These are phyloP conservation scores for Wickerhamiella azymoides DNA, from an alignment of 805 yeast species.

Conservation along the genomic window DNA sequence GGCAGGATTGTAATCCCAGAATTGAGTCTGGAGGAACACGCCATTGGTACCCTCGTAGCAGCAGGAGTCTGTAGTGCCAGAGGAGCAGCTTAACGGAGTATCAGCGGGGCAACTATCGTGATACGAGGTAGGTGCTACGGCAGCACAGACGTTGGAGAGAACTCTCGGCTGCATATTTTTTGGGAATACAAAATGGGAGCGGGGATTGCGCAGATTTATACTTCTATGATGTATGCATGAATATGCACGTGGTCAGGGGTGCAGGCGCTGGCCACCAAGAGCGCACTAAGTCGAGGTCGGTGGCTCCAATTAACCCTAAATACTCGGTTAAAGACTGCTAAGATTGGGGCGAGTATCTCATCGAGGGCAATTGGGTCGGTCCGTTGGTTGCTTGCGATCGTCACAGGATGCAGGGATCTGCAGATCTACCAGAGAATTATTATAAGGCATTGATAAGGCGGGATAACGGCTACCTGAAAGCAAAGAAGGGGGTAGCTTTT, in stretches of 20 bases:
- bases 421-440: neutral
- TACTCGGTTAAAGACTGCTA: no score
- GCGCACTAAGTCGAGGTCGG: no score
- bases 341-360: neutral
- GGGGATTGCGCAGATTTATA: no score
- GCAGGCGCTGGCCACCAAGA: no score
- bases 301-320: no score
- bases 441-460: no score
- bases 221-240: no score
- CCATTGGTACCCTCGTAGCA: conserved; percentile 87
- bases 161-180: no score
- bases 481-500: no score
- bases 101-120: conserved; percentile 25
- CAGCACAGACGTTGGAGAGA: neutral
- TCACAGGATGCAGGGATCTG: neutral
- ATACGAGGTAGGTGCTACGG: neutral
- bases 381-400: neutral
- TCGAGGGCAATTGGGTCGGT: neutral
- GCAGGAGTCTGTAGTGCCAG: conserved; percentile 43
- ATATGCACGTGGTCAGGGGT: no score
- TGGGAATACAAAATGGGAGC: no score
- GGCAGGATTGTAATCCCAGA: conserved; percentile 79
- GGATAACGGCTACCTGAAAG: no score
- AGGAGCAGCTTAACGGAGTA: conserved; percentile 23
- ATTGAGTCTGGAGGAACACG: conserved; percentile 67